A percentile compares a stretch with the other conserved stretches of the same genome.
These are phyloP conservation scores for Skeletonema costatum DNA, from an alignment of 108 stramenopile genomes.

Conservation along the genomic window DNA sequence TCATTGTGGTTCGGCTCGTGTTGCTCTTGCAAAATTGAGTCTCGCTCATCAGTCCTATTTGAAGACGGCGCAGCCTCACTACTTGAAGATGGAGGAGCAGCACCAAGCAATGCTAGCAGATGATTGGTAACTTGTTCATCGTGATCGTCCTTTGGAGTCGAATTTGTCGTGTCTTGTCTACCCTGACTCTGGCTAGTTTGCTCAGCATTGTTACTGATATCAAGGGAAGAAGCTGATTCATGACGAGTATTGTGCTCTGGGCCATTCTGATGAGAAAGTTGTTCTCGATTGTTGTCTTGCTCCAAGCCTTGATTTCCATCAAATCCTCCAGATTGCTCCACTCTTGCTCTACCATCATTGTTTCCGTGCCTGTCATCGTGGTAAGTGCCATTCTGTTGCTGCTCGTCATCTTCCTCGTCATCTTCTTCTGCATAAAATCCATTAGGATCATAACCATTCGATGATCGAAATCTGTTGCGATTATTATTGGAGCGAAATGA, in stretches of 20 bases:
- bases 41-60: background rate
- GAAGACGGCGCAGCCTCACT: background rate
- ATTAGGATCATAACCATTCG: background rate
- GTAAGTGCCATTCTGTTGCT: background rate
- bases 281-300: background rate
- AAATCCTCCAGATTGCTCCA: background rate
- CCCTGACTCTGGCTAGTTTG: background rate
- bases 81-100: background rate
- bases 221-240: conserved; percentile 1
- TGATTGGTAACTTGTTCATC: conserved; percentile 5
- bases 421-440: background rate
- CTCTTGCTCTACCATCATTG: background rate
- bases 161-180: background rate
- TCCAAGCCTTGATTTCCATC: background rate
- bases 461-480: background rate
- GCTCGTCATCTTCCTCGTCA: background rate
- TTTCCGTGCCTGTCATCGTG: background rate
- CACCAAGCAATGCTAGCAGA: background rate
- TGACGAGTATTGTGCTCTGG: background rate
- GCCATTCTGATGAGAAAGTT: background rate
- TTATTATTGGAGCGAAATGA: background rate
- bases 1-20: conserved; percentile 12
- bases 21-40: background rate
- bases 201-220: background rate
- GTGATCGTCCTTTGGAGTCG: background rate